phyloP scores from a whole-genome alignment of 140 eudicot species.

The Cichorium intybus region DNA sequence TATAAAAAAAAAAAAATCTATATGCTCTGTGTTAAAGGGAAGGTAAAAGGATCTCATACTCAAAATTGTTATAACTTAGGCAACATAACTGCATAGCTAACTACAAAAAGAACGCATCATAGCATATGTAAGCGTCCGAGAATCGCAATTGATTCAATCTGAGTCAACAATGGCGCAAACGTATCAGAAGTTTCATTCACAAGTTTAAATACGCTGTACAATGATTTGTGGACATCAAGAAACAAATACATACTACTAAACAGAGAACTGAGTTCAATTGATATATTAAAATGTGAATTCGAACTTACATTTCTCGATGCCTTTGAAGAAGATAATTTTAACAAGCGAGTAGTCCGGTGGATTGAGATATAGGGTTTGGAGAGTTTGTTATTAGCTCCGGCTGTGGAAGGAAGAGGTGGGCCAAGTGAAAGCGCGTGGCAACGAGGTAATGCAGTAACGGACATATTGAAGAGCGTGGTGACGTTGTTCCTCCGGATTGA shows the following conservation, averaged over 20 bases:
- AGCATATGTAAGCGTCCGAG: not conserved
- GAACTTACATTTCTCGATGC: conserved; percentile 20
- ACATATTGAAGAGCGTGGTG: conserved; percentile 18
- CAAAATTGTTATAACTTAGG: conserved; percentile 9
- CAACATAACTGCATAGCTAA: not conserved
- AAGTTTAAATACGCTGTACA: not conserved
- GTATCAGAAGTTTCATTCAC: not conserved
- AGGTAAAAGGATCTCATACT: not conserved
- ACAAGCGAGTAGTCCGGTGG: conserved; percentile 12
- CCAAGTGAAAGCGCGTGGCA: conserved; percentile 14
- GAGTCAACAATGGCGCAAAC: not conserved
- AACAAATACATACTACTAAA: not conserved
- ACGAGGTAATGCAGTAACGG: conserved; percentile 11
- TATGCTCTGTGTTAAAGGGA: not conserved
- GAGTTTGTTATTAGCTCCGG: conserved; percentile 7
- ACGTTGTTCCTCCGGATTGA: conserved; percentile 18
- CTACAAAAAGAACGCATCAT: conserved; percentile 5
- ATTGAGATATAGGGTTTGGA: conserved; percentile 26
- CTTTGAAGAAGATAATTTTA: conserved; percentile 9
- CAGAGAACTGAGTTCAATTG: not conserved
- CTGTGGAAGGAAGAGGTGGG: conserved; percentile 4
- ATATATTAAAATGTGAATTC: not conserved
- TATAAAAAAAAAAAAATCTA: not conserved
- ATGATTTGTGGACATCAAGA: not conserved
- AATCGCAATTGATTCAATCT: not conserved